These are phyloP conservation scores for Suillus sp. DNA, from an alignment of 768 basidiomycete genomes.

Conservation along the genomic window DNA sequence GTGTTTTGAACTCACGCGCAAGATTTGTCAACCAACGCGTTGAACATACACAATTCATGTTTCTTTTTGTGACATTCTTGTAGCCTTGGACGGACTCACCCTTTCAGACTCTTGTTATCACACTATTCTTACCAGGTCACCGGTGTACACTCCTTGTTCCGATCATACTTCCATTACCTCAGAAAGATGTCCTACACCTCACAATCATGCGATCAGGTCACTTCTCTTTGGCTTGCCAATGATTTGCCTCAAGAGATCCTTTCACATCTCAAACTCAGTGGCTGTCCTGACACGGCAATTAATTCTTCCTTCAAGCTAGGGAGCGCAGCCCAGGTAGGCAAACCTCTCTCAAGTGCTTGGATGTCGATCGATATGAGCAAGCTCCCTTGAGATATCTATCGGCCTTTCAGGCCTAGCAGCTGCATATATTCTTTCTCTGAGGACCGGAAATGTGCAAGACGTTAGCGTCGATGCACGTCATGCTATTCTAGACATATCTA, in stretches of 20 bases:
- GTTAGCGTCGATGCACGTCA: constrained; percentile 58
- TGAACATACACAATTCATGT: not conserved
- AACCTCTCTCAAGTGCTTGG: not conserved
- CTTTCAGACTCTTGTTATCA: not conserved
- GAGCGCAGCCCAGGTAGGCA: constrained; percentile 51
- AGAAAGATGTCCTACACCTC: constrained; percentile 1
- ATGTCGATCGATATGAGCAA: not conserved
- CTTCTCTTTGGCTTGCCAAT: constrained; percentile 42
- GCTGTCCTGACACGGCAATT: constrained; percentile 44
- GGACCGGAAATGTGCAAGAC: constrained; percentile 47
- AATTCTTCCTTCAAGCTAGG: constrained; percentile 59
- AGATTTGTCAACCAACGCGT: not conserved
- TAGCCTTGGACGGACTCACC: not conserved
- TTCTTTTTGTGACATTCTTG: not conserved
- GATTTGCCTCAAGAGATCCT: constrained; percentile 43
- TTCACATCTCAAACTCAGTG: constrained; percentile 37
- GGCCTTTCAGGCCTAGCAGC: constrained; percentile 56
- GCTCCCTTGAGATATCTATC: constrained; percentile 41
- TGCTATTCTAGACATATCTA: constrained; percentile 57
- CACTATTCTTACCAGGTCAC: not conserved
- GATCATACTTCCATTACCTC: not conserved
- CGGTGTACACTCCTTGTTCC: not conserved
- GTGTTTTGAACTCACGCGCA: not conserved
- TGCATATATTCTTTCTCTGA: constrained; percentile 48
- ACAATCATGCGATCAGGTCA: constrained; percentile 17